Base-by-base conservation (phyloP, 805 yeast species). In the Saccharomycopsis fodiens region DNA sequence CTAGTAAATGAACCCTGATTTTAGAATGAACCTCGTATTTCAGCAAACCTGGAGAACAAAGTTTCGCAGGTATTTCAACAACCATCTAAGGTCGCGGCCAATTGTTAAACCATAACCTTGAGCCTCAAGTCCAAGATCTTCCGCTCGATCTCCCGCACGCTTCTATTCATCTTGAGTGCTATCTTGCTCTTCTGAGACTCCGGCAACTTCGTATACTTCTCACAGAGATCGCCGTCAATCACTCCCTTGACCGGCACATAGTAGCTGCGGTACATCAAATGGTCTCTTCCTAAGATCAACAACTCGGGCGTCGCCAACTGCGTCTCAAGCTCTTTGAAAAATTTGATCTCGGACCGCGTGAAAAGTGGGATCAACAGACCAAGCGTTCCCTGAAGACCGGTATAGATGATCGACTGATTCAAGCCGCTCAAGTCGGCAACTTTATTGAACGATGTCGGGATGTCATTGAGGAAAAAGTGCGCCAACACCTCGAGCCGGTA, bases 201-300 rank as follows among this genome's bases (percentile, higher is more conserved):
- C 62, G 27, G 75, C 78, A 56, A 77, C 56, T 38, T 62, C 61
- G 12, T 62, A 55, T 67, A 85, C 35, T 62, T 59, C 55, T 87
- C 96, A 40, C 91, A 67, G 13, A 85, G 66, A 58, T 93, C 97
- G 7, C 98, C 98, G 63, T 93, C 97, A 35, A 93, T 71, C 2
- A 84, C 79, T 41, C 77, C 73, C 52, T 79, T 81, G 2, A 72
- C 74, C 0, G 97, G 96, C n/a, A 76, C 78, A 59, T 86, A 87
- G 57, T 82, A 83, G 43, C 97, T 73, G 45, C 97, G 65, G 59
- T 72, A 89, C 46, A 73, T 73, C 51, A 75, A 48, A 47, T 80
- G 85, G 51, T 82, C 83, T 46, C 93, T 69, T 0, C 82, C 91
- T 2, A 79, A 68, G n/a, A 78, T 46, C n/a, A 59, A 43, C 35